Base-by-base conservation (phyloP, 116 monocot species). In the Iris pallida region DNA sequence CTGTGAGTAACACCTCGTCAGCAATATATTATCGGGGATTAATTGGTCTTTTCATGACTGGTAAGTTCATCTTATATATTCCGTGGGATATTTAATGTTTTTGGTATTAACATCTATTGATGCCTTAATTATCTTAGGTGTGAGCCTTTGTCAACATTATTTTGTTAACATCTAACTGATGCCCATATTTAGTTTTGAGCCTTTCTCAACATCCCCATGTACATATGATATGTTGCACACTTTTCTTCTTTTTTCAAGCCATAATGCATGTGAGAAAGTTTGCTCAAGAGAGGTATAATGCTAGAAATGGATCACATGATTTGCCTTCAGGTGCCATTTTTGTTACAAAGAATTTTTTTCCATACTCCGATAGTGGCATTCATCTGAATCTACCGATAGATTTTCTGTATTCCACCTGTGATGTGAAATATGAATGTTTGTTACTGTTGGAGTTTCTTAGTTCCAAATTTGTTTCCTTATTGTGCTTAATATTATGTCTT, bases 281-380 rank as follows among this genome's bases (percentile, higher is more conserved):
- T 98, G 98, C 59, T 63, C 68, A 20, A 55, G 88, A 57, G 93
- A 93, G 79, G 87, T 74, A 84, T 92, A 55, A 66, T 98, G 87
- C 75, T 98, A 60, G 97, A 98, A 80, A 98, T 98, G 93, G 97
- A 98, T 53, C 84, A 93, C 19, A 90, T 92, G n/a, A 64, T 92
- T 78, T 90, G 97, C 40, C 97, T 93, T 59, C 83, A 82, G 87
- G 97, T 98, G 76, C 3, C 8, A 16, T 55, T 4, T 41, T 69
- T 46, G n/a, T n/a, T n/a, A n/a, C n/a, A n/a, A n/a, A n/a, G n/a
- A n/a, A n/a, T n/a, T n/a, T n/a, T n/a, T n/a, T n/a, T n/a, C n/a
- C n/a, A n/a, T n/a, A n/a, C n/a, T n/a, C n/a, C n/a, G n/a, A n/a
- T n/a, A n/a, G n/a, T n/a, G n/a, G n/a, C n/a, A n/a, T n/a, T n/a